Conservation (phyloP, 495 filamentous ascomycete species). For the Aspergillus mulundensis region DNA sequence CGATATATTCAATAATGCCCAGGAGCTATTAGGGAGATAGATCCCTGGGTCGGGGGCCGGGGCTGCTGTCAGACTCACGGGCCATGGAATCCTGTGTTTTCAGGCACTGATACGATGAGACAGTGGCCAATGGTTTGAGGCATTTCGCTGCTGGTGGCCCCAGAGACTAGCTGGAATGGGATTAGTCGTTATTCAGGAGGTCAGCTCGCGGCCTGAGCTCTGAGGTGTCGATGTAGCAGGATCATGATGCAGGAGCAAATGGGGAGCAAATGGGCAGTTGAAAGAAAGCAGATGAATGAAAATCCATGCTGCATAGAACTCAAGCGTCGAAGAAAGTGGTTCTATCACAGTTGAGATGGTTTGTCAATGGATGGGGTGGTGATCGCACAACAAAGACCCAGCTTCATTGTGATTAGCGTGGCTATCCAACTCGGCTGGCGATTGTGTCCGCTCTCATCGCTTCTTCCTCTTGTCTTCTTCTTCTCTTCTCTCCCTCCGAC, state of each 20-base stretch:
- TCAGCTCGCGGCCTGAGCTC: not conserved
- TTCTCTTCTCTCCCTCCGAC: conserved; percentile 17
- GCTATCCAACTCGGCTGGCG: conserved; percentile 3
- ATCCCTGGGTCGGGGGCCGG: too few relatives aligned
- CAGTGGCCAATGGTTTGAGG: not conserved
- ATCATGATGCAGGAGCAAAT: not conserved
- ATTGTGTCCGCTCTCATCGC: conserved; percentile 22
- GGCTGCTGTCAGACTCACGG: not conserved
- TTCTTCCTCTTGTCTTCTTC: conserved; percentile 18
- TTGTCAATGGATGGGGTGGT: not conserved
- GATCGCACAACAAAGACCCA: not conserved
- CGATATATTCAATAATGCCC: not conserved
- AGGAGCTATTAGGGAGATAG: too few relatives aligned
- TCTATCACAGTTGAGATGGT: not conserved
- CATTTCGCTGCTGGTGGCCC: conserved; percentile 6
- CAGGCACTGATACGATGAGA: conserved; percentile 8
- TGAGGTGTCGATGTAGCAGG: not conserved
- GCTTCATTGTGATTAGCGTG: conserved; percentile 11
- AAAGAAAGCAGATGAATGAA: not conserved
- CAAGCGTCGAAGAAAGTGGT: not conserved
- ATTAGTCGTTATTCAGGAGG: not conserved
- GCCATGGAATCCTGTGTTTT: conserved; percentile 9
- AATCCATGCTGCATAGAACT: not conserved
- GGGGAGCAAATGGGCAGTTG: not conserved
- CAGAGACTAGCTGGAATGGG: conserved; percentile 1